phyloP scores from a whole-genome alignment of 176 grass and related monocot species.

The Dendrocalamus sinicus region DNA sequence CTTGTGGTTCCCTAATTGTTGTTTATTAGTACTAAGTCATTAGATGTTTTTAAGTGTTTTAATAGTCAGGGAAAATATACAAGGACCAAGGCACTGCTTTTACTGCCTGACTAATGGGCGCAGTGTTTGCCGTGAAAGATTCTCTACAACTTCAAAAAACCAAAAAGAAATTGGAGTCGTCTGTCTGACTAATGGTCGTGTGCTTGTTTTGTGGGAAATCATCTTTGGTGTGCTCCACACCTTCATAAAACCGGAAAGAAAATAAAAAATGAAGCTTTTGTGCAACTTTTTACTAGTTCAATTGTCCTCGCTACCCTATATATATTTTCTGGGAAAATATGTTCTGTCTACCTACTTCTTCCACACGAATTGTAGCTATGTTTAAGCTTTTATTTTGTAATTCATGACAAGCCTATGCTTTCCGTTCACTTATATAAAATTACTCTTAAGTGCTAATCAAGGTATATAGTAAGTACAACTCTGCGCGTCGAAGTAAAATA shows the following conservation, averaged over 20 bases:
- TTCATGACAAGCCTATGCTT: background rate
- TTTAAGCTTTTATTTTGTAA: background rate
- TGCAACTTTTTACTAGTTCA: background rate
- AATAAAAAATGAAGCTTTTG: background rate
- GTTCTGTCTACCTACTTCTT: background rate
- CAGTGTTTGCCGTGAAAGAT: slow-evolving; percentile 10
- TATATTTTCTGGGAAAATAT: background rate
- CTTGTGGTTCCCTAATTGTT: slow-evolving; percentile 10
- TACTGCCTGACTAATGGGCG: slow-evolving; percentile 22
- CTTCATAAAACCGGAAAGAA: background rate
- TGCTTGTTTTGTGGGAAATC: slow-evolving; percentile 24
- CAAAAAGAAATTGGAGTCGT: background rate
- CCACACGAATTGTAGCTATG: background rate
- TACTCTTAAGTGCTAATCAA: background rate
- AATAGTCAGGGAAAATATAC: slow-evolving; percentile 23
- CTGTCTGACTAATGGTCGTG: background rate
- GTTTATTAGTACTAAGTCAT: background rate
- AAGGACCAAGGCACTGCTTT: slow-evolving; percentile 30
- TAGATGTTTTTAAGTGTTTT: slow-evolving; percentile 8
- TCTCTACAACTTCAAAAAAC: background rate
- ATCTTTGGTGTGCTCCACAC: slow-evolving; percentile 1
- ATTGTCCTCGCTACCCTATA: background rate
- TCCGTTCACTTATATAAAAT: background rate
- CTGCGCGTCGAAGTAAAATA: background rate
- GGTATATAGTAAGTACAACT: background rate